Evolutionary conservation across 257 asterid species (phyloP).

Genomic region (Echites panduratus): DNA sequence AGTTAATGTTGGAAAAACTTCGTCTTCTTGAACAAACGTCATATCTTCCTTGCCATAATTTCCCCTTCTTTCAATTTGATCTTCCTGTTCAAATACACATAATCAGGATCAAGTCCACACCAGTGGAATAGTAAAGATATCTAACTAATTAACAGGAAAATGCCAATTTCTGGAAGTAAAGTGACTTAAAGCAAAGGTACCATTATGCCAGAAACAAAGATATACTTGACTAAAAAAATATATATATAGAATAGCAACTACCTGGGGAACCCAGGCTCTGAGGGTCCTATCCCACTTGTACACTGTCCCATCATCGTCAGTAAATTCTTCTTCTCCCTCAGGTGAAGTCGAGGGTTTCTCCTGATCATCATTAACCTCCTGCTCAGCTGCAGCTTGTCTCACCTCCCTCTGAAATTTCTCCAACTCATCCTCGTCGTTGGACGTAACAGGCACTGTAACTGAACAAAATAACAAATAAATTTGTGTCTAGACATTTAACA

Average conservation of each 20-base stretch:
- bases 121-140: slow-evolving; percentile 2
- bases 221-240: background rate
- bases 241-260: slow-evolving; percentile 21
- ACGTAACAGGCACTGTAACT: slow-evolving; percentile 37
- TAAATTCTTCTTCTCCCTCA: slow-evolving; percentile 89
- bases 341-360: slow-evolving; percentile 93
- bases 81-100: slow-evolving; percentile 36
- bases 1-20: slow-evolving; percentile 24
- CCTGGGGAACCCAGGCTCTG: slow-evolving; percentile 96
- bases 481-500: slow-evolving; percentile 8
- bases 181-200: background rate
- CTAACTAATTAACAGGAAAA: background rate
- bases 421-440: slow-evolving; percentile 77
- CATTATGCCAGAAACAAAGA: background rate
- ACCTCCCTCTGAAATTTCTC: slow-evolving; percentile 87
- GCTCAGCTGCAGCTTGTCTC: slow-evolving; percentile 53
- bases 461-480: background rate
- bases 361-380: slow-evolving; percentile 36
- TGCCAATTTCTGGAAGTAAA: background rate
- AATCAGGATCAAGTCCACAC: slow-evolving; percentile 7
- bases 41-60: slow-evolving; percentile 61
- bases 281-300: slow-evolving; percentile 86
- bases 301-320: slow-evolving; percentile 91
- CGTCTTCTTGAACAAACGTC: slow-evolving; percentile 71
- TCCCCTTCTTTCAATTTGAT: slow-evolving; percentile 26